Evolutionary conservation across 306 rosid genomes (phyloP), one percentile per base, ranked within the genome.

Genomic region (Cicer chorassanicum): DNA sequence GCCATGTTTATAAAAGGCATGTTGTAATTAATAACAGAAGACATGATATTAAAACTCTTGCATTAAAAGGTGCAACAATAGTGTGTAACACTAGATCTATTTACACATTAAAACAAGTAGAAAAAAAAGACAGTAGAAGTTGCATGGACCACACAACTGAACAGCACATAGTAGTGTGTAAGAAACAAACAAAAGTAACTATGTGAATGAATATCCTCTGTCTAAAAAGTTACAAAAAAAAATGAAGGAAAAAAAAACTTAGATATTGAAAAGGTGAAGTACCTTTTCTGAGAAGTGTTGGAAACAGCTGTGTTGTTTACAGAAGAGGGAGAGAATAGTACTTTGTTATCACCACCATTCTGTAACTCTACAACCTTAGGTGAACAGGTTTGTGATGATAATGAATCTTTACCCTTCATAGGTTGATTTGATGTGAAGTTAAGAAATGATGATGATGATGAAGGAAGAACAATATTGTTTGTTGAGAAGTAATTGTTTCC

Each of bases 281-380:
- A 94, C 99, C 99, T 92, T 90, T 94, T 92, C 91, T 94, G 99
- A 85, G 97, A 90, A 64, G 65, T 91, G 90, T 90, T 90, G 74
- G 87, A 78, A 61, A 88, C 91, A 89, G 97, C 91, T 87, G 95
- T 80, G 24, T 24, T 24, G 34, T 84, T 86, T 43, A 85, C 92
- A 86, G 94, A 67, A 79, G 92, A 80, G 70, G 88, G 73, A 29
- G 84, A 76, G 36, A 88, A 84, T 74, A 69, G 83, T 19, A 79
- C 71, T 81, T 88, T 88, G 65, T 82, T 84, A 75, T 60, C 42
- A 76, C 5, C 61, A 78, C 76, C 65, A 39, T 76, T 89, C 74
- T 87, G 91, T 80, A 85, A 82, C 74, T 88, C 89, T 71, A 73
- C 83, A 11, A 68, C 78, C 78, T 83, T 82, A 80, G 82, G 51